These are phyloP conservation scores for Ammopiptanthus mongolicus DNA, from an alignment of 306 rosid species.

Conservation along the genomic window DNA sequence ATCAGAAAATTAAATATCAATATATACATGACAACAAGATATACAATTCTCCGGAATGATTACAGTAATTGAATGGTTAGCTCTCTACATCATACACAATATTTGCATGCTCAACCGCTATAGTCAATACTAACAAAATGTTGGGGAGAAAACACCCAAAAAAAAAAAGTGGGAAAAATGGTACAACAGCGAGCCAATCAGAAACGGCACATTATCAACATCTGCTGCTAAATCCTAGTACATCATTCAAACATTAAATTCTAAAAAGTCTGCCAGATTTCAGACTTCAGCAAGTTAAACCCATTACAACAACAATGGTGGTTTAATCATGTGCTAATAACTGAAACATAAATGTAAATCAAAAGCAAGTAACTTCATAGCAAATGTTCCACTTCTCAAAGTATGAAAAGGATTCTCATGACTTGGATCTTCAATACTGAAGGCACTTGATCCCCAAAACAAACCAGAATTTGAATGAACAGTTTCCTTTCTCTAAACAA, in stretches of 20 bases:
- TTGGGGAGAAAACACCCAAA: conserved; percentile 24
- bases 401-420: conserved; percentile 38
- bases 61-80: conserved; percentile 55
- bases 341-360: conserved; percentile 45
- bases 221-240: conserved; percentile 71
- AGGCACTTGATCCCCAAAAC: conserved; percentile 32
- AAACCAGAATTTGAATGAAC: conserved; percentile 37
- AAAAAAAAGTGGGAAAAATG: conserved; percentile 11
- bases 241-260: conserved; percentile 57
- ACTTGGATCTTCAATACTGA: conserved; percentile 24
- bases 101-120: conserved; percentile 36
- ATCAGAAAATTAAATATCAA: conserved; percentile 10
- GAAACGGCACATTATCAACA: conserved; percentile 56
- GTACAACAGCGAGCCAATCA: conserved; percentile 60
- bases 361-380: conserved; percentile 48
- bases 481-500: conserved; percentile 38
- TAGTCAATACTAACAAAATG: conserved; percentile 21
- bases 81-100: conserved; percentile 45
- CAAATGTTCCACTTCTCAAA: conserved; percentile 50
- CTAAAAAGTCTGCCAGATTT: conserved; percentile 56
- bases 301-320: conserved; percentile 58
- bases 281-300: conserved; percentile 62
- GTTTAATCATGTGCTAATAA: conserved; percentile 55
- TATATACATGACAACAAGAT: conserved; percentile 39
- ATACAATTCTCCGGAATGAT: conserved; percentile 38